phyloP scores from a whole-genome alignment of 768 basidiomycete species.

The Suillus sp. region DNA sequence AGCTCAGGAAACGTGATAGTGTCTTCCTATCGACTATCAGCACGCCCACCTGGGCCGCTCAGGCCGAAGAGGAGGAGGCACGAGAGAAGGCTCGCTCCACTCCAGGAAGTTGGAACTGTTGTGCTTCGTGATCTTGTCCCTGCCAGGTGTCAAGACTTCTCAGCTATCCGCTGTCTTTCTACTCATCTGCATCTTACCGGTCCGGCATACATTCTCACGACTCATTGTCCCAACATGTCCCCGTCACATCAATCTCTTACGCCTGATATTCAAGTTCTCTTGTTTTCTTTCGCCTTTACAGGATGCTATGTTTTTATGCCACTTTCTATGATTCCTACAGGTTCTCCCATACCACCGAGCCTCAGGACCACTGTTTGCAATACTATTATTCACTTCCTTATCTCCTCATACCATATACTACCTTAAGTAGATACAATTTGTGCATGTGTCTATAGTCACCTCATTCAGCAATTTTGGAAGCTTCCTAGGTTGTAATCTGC shows the following conservation, averaged over 20 bases:
- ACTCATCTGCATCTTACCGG: constrained; percentile 22
- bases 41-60: constrained; percentile 75
- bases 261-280: constrained; percentile 11
- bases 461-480: constrained; percentile 13
- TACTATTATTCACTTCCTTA: constrained; percentile 38
- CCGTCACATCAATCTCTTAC: constrained; percentile 6
- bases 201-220: constrained; percentile 15
- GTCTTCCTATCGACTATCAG: constrained; percentile 67
- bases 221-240: constrained; percentile 18
- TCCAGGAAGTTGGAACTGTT: constrained; percentile 68
- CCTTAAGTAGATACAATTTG: constrained; percentile 39
- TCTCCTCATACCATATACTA: constrained; percentile 44
- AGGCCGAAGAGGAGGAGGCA: constrained; percentile 81
- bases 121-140: constrained; percentile 44
- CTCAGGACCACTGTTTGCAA: constrained; percentile 20
- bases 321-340: constrained; percentile 22
- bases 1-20: constrained; percentile 79
- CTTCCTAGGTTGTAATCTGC: neutral
- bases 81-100: constrained; percentile 49
- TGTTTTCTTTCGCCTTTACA: constrained; percentile 21
- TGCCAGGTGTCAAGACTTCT: constrained; percentile 13
- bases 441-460: constrained; percentile 37
- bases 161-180: constrained; percentile 15
- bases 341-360: constrained; percentile 26
- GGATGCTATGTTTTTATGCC: constrained; percentile 34